Evolutionary conservation across 768 basidiomycete genomes (phyloP).

Genomic region (Asterophora lycoperdoides): DNA sequence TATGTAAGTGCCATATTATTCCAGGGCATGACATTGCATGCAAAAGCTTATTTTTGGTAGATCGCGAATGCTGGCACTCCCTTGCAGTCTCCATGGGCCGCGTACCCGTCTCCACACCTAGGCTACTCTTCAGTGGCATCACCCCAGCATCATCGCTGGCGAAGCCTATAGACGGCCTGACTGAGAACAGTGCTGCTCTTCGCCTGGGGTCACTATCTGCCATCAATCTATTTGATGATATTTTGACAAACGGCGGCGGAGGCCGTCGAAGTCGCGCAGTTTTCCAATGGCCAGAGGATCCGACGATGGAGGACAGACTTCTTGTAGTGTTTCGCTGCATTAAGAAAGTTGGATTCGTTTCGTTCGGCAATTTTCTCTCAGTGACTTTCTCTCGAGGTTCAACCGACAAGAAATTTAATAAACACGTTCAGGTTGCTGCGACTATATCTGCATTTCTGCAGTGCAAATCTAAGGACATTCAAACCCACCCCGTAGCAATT

Average conservation of each 20-base stretch:
- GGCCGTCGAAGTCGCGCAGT: neutral
- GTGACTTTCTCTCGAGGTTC: neutral
- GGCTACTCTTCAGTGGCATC: too few relatives aligned
- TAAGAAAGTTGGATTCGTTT: neutral
- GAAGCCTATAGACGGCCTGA: too few relatives aligned
- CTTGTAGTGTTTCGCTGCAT: slow-evolving; percentile 2
- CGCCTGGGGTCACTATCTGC: neutral
- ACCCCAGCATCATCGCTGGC: too few relatives aligned
- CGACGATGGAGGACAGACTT: neutral
- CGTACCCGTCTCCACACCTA: too few relatives aligned
- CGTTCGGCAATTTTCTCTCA: neutral
- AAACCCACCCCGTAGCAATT: neutral
- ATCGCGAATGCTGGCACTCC: too few relatives aligned
- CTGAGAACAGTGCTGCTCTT: too few relatives aligned
- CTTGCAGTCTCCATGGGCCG: too few relatives aligned
- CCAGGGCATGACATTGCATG: too few relatives aligned
- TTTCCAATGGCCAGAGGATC: neutral
- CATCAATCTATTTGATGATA: neutral
- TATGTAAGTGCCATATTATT: too few relatives aligned
- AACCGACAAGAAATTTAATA: neutral
- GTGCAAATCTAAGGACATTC: neutral
- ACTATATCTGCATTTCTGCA: neutral
- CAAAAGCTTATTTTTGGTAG: too few relatives aligned
- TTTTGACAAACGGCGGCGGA: neutral
- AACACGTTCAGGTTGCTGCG: neutral